phyloP scores from a whole-genome alignment of 2,329 filamentous ascomycete genomes.

The Trichocomaceae sp. region DNA sequence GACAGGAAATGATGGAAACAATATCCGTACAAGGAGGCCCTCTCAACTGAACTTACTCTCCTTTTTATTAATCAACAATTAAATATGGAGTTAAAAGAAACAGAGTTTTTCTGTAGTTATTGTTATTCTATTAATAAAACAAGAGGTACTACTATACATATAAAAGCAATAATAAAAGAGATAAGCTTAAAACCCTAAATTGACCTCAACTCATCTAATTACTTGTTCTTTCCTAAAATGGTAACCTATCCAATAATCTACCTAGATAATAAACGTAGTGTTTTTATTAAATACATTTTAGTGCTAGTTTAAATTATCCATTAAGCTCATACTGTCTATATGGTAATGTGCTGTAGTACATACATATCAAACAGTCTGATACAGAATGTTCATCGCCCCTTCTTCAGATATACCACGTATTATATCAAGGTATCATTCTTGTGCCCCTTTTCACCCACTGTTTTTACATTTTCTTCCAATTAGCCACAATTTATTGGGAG shows the following conservation, averaged over 20 bases:
- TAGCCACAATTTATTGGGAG: neutral
- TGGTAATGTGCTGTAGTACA: neutral
- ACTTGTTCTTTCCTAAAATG: slow-evolving; percentile 22
- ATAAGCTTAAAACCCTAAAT: slow-evolving; percentile 34
- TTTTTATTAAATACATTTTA: neutral
- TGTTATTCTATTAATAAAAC: neutral
- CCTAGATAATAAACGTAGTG: neutral
- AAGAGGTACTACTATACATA: neutral
- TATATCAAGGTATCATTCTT: neutral
- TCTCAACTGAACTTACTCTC: too few relatives aligned
- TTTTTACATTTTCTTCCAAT: neutral
- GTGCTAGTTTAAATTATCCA: neutral
- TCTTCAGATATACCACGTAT: neutral
- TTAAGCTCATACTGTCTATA: neutral
- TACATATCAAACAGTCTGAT: slow-evolving; percentile 1
- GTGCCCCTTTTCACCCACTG: neutral
- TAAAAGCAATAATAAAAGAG: neutral
- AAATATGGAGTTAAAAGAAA: too few relatives aligned
- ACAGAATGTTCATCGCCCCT: neutral
- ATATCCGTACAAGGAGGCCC: neutral
- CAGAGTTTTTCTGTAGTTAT: too few relatives aligned
- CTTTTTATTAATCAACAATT: too few relatives aligned
- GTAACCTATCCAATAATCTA: neutral
- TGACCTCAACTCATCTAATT: slow-evolving; percentile 37
- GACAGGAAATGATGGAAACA: neutral